Conservation (phyloP, 148 eudicot genomes). For the Arctostaphylos glauca region DNA sequence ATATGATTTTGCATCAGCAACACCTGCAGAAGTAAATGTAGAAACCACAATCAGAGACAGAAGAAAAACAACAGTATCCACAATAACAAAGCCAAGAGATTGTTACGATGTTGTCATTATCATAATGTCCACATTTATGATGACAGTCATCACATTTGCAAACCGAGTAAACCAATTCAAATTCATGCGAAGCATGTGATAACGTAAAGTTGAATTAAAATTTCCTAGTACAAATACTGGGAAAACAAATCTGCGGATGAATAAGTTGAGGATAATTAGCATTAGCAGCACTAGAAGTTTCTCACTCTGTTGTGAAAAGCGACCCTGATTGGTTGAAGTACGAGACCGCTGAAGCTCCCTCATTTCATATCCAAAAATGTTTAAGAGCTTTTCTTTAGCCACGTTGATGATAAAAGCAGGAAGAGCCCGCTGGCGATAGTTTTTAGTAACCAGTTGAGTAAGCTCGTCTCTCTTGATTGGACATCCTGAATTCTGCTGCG, state of each 20-base stretch:
- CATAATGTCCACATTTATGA: background rate
- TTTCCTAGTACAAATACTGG: background rate
- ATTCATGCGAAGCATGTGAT: background rate
- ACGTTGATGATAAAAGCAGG: slow-evolving; percentile 76
- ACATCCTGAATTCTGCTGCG: slow-evolving; percentile 80
- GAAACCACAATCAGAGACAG: background rate
- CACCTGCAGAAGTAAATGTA: slow-evolving; percentile 34
- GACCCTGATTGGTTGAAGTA: slow-evolving; percentile 46
- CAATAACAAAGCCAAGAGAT: background rate
- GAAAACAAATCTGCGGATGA: no score
- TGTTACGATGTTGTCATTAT: background rate
- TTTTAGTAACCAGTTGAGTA: slow-evolving; percentile 66
- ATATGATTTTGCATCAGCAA: slow-evolving; percentile 73
- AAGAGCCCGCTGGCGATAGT: slow-evolving; percentile 68
- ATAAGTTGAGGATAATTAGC: no score
- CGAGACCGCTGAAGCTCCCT: slow-evolving; percentile 85
- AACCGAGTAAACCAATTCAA: background rate
- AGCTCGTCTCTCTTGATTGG: slow-evolving; percentile 90
- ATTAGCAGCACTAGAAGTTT: background rate
- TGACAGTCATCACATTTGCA: background rate
- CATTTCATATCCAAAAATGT: slow-evolving; percentile 82
- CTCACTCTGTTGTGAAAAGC: slow-evolving; percentile 68
- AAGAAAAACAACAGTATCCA: background rate
- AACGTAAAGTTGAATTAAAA: background rate
- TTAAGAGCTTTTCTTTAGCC: slow-evolving; percentile 69